Conservation (phyloP, 148 eudicot genomes). For the Chenopodium album region DNA sequence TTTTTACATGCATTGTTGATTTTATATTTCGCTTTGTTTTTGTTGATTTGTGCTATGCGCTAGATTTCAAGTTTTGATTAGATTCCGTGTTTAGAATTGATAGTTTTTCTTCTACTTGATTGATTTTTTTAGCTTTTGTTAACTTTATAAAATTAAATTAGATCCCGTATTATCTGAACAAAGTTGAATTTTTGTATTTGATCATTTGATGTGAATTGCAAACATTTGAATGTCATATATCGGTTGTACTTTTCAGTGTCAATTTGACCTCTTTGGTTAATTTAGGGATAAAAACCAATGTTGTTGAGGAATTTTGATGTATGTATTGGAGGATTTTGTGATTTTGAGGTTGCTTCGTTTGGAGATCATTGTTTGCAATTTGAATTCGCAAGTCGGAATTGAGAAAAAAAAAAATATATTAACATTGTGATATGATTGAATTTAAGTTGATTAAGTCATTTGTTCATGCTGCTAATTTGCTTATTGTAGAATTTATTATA, state of each 20-base stretch:
- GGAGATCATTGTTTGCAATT: neutral
- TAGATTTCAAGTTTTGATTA: neutral
- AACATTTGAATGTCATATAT: neutral
- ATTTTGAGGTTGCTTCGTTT: neutral
- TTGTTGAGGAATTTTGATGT: neutral
- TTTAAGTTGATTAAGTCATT: too few species aligned
- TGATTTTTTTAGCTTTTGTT: neutral
- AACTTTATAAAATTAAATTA: too few species aligned
- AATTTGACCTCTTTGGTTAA: neutral
- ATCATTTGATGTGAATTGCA: neutral
- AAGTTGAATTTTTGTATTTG: neutral
- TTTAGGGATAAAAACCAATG: neutral
- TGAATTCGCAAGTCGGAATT: neutral
- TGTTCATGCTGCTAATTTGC: neutral
- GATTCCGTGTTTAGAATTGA: neutral
- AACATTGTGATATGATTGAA: too few species aligned
- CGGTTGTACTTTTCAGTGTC: neutral
- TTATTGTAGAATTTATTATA: neutral
- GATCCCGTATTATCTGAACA: neutral
- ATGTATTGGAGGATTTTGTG: neutral
- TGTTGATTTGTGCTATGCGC: neutral
- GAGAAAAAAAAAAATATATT: too few species aligned
- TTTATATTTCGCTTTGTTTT: neutral
- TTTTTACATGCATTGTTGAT: neutral
- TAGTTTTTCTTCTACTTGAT: neutral